Base-by-base conservation (phyloP, 1,284 basidiomycete species). In the Rhodotorula sp. region DNA sequence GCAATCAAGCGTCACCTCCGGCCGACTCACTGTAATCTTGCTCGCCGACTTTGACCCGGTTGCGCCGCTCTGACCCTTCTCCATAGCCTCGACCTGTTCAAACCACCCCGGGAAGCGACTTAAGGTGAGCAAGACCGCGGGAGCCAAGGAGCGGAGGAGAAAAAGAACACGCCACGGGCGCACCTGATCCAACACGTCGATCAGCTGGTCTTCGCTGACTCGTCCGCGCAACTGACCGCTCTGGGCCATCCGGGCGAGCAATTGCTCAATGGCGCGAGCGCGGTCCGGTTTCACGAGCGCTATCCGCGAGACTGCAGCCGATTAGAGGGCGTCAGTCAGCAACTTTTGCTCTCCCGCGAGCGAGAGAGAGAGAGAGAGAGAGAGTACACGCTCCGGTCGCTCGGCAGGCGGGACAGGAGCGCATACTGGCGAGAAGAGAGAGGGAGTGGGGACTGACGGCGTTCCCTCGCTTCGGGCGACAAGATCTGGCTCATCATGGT, bases 121-220 rank as follows among this genome's bases (percentile, higher is more conserved):
- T n/a, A n/a, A n/a, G n/a, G n/a, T n/a, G n/a, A n/a, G n/a, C n/a
- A n/a, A n/a, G n/a, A n/a, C n/a, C n/a, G n/a, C n/a, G n/a, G n/a
- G n/a, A n/a, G n/a, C n/a, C n/a, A n/a, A n/a, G n/a, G n/a, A n/a
- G n/a, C n/a, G n/a, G n/a, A n/a, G n/a, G n/a, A n/a, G n/a, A n/a
- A n/a, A n/a, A n/a, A n/a, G n/a, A n/a, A n/a, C n/a, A n/a, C n/a
- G n/a, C n/a, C n/a, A n/a, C n/a, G n/a, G n/a, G n/a, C 65, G 49
- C 55, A 94, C 94, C 86, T 98, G 94, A 79, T 98, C 92, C 66
- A 99, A 84, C 26, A 99, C 83, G 49, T 89, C 89, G 78, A 98
- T 95, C 69, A 99, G 84, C 79, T 95, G 93, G 59, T 87, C 85
- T 80, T 99, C 95, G 37, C 87, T 89, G 56, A 99, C 89, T 66